Evolutionary conservation across 1,139 yeast genomes (phyloP).

Genomic region (Geotrichum klebahnii): DNA sequence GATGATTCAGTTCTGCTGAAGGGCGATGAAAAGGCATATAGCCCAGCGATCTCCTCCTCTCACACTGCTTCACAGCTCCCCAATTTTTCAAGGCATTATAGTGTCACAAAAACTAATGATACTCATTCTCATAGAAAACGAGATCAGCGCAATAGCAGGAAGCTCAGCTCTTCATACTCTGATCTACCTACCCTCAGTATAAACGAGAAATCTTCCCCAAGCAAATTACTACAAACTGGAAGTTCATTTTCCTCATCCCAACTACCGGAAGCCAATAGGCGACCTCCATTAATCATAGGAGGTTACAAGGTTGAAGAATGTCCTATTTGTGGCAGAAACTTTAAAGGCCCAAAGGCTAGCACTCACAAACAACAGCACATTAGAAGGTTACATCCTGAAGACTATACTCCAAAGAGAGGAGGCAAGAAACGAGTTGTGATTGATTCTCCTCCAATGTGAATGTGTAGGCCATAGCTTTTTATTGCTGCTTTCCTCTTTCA

Average conservation of each 20-base stretch:
- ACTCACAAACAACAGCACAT: slow-evolving; percentile 49
- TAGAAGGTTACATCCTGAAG: slow-evolving; percentile 44
- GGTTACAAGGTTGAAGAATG: slow-evolving; percentile 40
- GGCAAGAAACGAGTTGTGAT: slow-evolving; percentile 39
- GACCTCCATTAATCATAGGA: slow-evolving; percentile 6
- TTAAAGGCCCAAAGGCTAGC: slow-evolving; percentile 46
- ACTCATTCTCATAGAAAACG: neutral
- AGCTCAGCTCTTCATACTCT: slow-evolving; percentile 1
- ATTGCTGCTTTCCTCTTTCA: slow-evolving; percentile 1
- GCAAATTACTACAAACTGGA: slow-evolving; percentile 14
- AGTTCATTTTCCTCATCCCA: slow-evolving; percentile 22
- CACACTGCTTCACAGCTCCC: neutral
- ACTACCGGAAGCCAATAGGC: slow-evolving; percentile 3
- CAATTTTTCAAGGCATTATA: slow-evolving; percentile 8
- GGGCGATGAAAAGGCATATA: neutral
- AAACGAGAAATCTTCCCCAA: slow-evolving; percentile 9
- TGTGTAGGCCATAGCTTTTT: neutral
- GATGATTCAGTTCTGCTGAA: neutral
- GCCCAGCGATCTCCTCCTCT: neutral
- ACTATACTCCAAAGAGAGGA: slow-evolving; percentile 45
- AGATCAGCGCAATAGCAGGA: slow-evolving; percentile 5
- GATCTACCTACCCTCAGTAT: slow-evolving; percentile 3
- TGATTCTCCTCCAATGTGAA: no score
- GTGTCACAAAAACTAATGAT: slow-evolving; percentile 4
- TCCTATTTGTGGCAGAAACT: slow-evolving; percentile 43